Conservation (phyloP, 2,329 filamentous ascomycete genomes). For the Penicillium sp. region DNA sequence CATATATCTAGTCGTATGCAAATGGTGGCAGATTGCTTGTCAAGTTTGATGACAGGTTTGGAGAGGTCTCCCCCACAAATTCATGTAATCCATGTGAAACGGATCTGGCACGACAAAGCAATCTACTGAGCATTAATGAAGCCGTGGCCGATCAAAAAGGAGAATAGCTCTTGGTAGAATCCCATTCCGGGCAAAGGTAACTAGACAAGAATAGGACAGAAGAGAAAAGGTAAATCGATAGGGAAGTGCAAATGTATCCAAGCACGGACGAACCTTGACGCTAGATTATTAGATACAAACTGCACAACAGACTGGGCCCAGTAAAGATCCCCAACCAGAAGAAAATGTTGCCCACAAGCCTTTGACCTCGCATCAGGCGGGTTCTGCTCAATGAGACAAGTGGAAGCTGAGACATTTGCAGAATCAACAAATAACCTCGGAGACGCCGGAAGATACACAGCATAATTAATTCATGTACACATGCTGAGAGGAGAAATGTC, state of each 20-base stretch:
- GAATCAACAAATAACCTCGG: conserved; percentile 35
- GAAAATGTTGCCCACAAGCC: conserved; percentile 68
- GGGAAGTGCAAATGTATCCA: neutral
- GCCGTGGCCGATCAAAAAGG: conserved; percentile 20
- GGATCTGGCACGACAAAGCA: conserved; percentile 22
- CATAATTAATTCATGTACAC: conserved; percentile 76
- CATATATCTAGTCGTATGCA: neutral
- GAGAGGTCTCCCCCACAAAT: conserved; percentile 64
- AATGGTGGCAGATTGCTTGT: conserved; percentile 70
- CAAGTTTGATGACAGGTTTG: conserved; percentile 59
- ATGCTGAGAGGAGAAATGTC: conserved; percentile 71
- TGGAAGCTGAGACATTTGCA: conserved; percentile 74
- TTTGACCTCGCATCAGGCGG: conserved; percentile 61
- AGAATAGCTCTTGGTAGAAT: conserved; percentile 16
- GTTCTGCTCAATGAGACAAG: conserved; percentile 68
- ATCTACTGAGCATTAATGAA: conserved; percentile 23
- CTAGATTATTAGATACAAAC: conserved; percentile 43
- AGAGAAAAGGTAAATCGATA: too few relatives aligned
- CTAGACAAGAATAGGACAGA: neutral
- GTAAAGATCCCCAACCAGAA: conserved; percentile 81
- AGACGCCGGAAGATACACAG: conserved; percentile 67
- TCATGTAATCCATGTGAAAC: conserved; percentile 51
- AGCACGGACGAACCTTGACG: neutral
- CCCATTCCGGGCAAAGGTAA: conserved; percentile 12
- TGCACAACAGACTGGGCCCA: conserved; percentile 65